phyloP scores from a whole-genome alignment of 495 filamentous ascomycete genomes.

The Rhypophila decipiens region DNA sequence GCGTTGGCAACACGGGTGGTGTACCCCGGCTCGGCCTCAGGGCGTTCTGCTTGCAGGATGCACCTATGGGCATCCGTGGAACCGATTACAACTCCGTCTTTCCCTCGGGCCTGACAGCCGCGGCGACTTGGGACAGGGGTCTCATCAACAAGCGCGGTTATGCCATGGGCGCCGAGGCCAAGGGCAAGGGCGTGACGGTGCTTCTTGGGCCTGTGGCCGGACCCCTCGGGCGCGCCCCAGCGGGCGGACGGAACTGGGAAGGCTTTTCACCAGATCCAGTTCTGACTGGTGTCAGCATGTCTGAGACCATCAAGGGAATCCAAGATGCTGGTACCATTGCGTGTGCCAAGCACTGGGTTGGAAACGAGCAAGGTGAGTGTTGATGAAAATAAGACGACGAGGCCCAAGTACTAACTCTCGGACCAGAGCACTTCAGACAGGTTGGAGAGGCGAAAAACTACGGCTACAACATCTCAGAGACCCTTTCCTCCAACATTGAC shows the following conservation, averaged over 20 bases:
- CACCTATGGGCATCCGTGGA: slow-evolving; percentile 75
- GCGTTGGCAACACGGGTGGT: slow-evolving; percentile 70
- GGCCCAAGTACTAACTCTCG: slow-evolving; percentile 5
- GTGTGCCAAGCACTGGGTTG: slow-evolving; percentile 75
- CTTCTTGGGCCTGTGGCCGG: slow-evolving; percentile 87
- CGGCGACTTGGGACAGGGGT: slow-evolving; percentile 65
- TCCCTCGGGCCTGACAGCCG: slow-evolving; percentile 72
- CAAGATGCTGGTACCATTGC: slow-evolving; percentile 78
- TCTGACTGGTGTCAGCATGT: slow-evolving; percentile 66
- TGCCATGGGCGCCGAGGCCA: slow-evolving; percentile 75
- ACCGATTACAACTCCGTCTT: slow-evolving; percentile 76
- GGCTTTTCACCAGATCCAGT: slow-evolving; percentile 70
- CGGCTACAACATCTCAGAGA: slow-evolving; percentile 58
- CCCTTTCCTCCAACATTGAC: slow-evolving; percentile 76
- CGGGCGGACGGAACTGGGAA: slow-evolving; percentile 89
- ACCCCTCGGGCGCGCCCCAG: slow-evolving; percentile 67
- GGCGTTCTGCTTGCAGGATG: slow-evolving; percentile 82
- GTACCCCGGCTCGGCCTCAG: slow-evolving; percentile 74
- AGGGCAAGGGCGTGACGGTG: slow-evolving; percentile 77
- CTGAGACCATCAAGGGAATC: slow-evolving; percentile 70
- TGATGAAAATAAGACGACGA: no score
- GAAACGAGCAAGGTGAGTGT: slow-evolving; percentile 52
- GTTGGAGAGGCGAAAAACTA: slow-evolving; percentile 53
- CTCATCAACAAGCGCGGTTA: slow-evolving; percentile 70
- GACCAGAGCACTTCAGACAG: slow-evolving; percentile 78